Percentiles rank a stretch among this genome's conserved stretches.
phyloP scores from a whole-genome alignment of 2,329 filamentous ascomycete species.

The Aspergillus pseudonomiae region DNA sequence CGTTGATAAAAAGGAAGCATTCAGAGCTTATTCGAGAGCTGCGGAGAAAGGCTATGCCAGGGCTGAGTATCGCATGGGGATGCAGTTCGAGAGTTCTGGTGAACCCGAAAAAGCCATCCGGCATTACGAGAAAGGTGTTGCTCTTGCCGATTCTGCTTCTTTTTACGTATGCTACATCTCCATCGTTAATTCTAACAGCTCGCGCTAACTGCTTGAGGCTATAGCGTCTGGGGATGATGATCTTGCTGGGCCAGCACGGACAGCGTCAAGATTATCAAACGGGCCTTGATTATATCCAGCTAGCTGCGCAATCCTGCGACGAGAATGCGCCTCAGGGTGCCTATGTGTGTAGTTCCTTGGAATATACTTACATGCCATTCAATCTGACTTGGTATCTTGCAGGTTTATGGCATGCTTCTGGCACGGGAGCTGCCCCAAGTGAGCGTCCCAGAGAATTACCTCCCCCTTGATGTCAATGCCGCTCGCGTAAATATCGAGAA shows the following conservation, averaged over 20 bases:
- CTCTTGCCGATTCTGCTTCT: conserved; percentile 82
- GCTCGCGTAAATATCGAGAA: conserved; percentile 93
- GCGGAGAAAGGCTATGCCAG: conserved; percentile 82
- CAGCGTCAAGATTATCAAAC: conserved; percentile 77
- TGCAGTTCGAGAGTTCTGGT: conserved; percentile 96
- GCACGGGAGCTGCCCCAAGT: conserved; percentile 91
- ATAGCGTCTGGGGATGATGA: conserved; percentile 95
- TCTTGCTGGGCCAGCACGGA: conserved; percentile 87
- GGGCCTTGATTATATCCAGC: conserved; percentile 80
- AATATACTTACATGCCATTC: not conserved
- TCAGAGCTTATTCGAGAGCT: conserved; percentile 81
- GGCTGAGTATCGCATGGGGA: conserved; percentile 95
- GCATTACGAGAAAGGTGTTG: conserved; percentile 83
- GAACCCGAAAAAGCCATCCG: conserved; percentile 87
- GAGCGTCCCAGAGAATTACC: conserved; percentile 69
- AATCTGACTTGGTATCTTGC: conserved; percentile 13
- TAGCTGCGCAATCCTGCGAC: conserved; percentile 83
- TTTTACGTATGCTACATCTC: conserved; percentile 57
- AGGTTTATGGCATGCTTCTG: conserved; percentile 90
- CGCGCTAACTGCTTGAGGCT: conserved; percentile 24
- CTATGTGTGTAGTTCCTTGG: conserved; percentile 57
- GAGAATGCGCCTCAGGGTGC: conserved; percentile 97
- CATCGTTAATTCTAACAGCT: not conserved
- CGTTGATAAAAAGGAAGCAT: conserved; percentile 93
- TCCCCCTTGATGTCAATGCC: conserved; percentile 71